Conservation (phyloP, 164 flowering plant genomes). For the Tetrastigma voinierianum region DNA sequence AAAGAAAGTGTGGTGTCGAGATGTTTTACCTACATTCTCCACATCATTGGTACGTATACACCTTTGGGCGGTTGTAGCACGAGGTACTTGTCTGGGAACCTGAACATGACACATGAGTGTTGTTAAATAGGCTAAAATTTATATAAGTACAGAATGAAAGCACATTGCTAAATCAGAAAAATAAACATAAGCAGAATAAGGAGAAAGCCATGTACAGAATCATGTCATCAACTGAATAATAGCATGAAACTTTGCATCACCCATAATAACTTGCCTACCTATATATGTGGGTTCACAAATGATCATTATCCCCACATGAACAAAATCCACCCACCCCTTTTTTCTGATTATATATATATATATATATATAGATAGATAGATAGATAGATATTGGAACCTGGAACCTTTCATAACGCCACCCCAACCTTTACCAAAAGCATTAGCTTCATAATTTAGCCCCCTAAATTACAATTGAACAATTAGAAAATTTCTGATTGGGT, state of each 20-base stretch:
- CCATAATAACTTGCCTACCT: background rate
- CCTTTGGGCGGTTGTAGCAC: conserved; percentile 90
- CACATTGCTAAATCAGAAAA: background rate
- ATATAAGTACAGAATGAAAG: background rate
- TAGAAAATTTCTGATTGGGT: background rate
- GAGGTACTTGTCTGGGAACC: conserved; percentile 74
- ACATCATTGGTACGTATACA: conserved; percentile 95
- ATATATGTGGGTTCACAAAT: background rate
- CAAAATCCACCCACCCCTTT: too few species aligned
- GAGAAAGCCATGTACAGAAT: background rate
- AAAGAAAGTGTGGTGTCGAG: conserved; percentile 91
- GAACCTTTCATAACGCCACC: too few species aligned
- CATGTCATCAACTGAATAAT: background rate
- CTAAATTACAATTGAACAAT: background rate
- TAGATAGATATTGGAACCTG: too few species aligned
- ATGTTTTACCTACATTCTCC: conserved; percentile 88
- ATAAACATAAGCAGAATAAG: background rate
- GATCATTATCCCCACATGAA: too few species aligned
- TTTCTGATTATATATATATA: too few species aligned
- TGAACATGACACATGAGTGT: conserved; percentile 18
- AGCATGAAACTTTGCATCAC: background rate
- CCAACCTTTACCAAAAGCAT: too few species aligned
- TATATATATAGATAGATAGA: too few species aligned
- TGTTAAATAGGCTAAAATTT: background rate
- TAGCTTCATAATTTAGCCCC: background rate